Conservation (phyloP, 768 basidiomycete genomes). For the Boletales sp. region DNA sequence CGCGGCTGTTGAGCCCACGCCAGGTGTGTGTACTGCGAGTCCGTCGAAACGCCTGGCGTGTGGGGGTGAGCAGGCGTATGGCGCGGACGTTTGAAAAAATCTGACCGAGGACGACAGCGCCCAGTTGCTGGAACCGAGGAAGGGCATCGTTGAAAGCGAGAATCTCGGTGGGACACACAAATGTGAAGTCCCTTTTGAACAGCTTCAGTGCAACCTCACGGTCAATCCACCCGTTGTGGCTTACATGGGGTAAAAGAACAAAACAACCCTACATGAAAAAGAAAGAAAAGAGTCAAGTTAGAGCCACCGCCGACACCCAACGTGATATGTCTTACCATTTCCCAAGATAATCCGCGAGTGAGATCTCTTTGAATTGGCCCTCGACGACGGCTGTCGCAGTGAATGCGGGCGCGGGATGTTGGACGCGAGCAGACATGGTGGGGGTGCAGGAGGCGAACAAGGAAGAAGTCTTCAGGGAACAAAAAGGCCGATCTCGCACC, state of each 20-base stretch:
- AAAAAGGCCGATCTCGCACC: too few relatives aligned
- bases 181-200: constrained; percentile 72
- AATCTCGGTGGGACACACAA: constrained; percentile 94
- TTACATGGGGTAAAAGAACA: constrained; percentile 93
- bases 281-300: too few relatives aligned
- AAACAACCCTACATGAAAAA: constrained; percentile 63
- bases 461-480: not conserved
- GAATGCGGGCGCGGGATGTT: constrained; percentile 82
- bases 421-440: constrained; percentile 55
- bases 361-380: constrained; percentile 73
- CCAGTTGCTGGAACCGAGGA: constrained; percentile 65
- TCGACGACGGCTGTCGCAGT: constrained; percentile 70
- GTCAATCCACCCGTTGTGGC: not conserved
- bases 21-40: constrained; percentile 85
- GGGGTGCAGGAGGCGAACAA: not conserved
- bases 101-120: constrained; percentile 72
- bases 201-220: not conserved
- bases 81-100: too few relatives aligned
- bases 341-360: constrained; percentile 66
- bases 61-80: too few relatives aligned
- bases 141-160: constrained; percentile 92
- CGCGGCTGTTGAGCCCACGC: constrained; percentile 83
- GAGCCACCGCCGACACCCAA: not conserved
- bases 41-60: constrained; percentile 70
- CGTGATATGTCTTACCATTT: constrained; percentile 57